Evolutionary conservation across 1,284 basidiomycete genomes (phyloP), one percentile per base, ranked within the genome.

Genomic region (Sanghuangporus sanghuang): DNA sequence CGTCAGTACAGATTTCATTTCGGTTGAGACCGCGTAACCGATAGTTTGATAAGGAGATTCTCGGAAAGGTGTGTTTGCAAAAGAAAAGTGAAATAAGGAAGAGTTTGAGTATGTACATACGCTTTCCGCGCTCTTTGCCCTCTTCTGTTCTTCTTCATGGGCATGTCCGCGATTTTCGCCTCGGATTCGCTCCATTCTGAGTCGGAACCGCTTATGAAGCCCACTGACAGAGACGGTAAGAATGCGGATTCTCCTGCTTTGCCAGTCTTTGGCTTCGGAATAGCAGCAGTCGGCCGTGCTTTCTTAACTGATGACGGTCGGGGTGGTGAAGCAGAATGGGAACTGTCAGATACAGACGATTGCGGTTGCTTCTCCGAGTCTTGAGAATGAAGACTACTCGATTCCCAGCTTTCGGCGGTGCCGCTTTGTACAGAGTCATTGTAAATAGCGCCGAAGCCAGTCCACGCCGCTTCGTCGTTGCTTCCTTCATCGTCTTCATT

Each of bases 101-200:
- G 61, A 49, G 2, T 48, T 59, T 54, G 23, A 67, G 52, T 46
- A 89, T 94, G 52, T 46, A 89, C 94, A 83, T 75, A 96, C 93
- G 92, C 92, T 78, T 91, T 83, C 63, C 96, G 81, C 9, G 96
- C 96, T 59, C 94, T 79, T 75, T 98, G 96, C 16, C 96, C 96
- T 59, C 95, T 82, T 57, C 96, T 79, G 70, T 98, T 98, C 80
- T 95, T 97, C 75, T 86, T 86, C 16, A 78, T 76, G 5, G 71
- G 75, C 35, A 78, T 74, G 52, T 89, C 86, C 8, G 76, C 84
- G 46, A 82, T 79, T 39, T 81, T 79, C 57, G 78, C 80, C 67
- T 90, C 89, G 32, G 77, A 81, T 61, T 92, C 90, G 69, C 90
- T 89, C 65, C 84, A 84, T 70, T 95, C 93, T 18, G 90, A 91